Conservation (phyloP, 2,329 filamentous ascomycete species). For the Aspergillus spinulosporus region DNA sequence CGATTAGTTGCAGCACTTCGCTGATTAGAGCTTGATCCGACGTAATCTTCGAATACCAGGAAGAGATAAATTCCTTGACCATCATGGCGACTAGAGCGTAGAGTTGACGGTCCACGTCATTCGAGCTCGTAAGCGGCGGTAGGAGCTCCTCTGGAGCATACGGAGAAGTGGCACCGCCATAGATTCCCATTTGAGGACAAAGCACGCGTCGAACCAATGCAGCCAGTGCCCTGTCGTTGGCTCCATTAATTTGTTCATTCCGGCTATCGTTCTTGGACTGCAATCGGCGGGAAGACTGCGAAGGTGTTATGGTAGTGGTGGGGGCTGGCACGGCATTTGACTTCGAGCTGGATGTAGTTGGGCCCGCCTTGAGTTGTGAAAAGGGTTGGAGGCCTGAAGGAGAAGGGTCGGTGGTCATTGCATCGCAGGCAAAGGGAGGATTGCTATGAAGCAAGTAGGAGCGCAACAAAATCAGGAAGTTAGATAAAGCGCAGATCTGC, state of each 20-base stretch:
- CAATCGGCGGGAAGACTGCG: constrained; percentile 35
- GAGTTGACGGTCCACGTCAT: constrained; percentile 88
- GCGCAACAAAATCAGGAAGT: background rate
- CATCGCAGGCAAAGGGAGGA: constrained; percentile 29
- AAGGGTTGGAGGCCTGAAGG: constrained; percentile 44
- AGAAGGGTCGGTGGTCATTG: constrained; percentile 40
- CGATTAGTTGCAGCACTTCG: constrained; percentile 86
- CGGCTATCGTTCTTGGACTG: constrained; percentile 33
- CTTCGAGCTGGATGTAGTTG: constrained; percentile 39
- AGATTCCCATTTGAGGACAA: constrained; percentile 62
- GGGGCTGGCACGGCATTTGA: constrained; percentile 33
- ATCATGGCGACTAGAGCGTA: constrained; percentile 91
- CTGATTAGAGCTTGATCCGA: constrained; percentile 84
- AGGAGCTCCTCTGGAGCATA: constrained; percentile 76
- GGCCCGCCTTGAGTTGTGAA: constrained; percentile 39
- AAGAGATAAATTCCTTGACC: constrained; percentile 83
- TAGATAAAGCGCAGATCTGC: constrained; percentile 4
- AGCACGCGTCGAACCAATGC: constrained; percentile 80
- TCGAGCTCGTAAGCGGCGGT: constrained; percentile 88
- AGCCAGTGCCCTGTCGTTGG: constrained; percentile 76
- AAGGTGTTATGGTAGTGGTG: constrained; percentile 28
- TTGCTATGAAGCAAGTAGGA: background rate
- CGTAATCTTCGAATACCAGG: constrained; percentile 92
- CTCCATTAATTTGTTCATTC: constrained; percentile 48
- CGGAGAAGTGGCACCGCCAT: constrained; percentile 53